Evolutionary conservation across 805 yeast genomes (phyloP), one percentile per base, ranked within the genome.

Genomic region (Cyberlindnera lachancei): DNA sequence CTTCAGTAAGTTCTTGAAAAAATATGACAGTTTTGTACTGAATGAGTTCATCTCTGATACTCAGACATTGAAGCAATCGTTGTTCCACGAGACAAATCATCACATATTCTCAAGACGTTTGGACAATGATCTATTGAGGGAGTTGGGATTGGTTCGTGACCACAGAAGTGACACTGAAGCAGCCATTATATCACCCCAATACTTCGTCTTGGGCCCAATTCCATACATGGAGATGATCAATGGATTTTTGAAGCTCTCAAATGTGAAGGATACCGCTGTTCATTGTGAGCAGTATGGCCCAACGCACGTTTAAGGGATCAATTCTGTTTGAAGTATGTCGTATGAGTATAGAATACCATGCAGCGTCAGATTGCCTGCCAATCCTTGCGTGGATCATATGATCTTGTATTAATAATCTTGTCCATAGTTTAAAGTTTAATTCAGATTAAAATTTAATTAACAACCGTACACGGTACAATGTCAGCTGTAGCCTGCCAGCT

Each of bases 251-350:
- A 13, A 25, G 3, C 11, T 10, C 3, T 29, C 35, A 7, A 44
- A 42, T 11, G 38, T 42, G 15, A 40, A 37, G 17, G 22, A 27
- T 4, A 15, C 32, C 7, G 33, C 25, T 11, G 27, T 49, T 20
- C 47, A 46, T 41, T 27, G 38, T 18, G 55, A 50, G 25, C 45
- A 46, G 26, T 50, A 36, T 28, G 55, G 47, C 12, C 54, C 54
- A 7, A 36, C 41, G 4, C 32, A 33, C 10, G 49, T 43, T 5
- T 43, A 27, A 35, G 12, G 18, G 18, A 8, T 7, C 7, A 8
- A 8, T 8, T 19, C 21, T 8, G 21, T 19, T 19, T 10, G 10
- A 7, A 19, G 21, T 19, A 19, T 19, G n/a, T n/a, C n/a, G n/a
- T n/a, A n/a, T n/a, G n/a, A n/a, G n/a, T n/a, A n/a, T n/a, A n/a